Evolutionary conservation across 2,329 filamentous ascomycete genomes (phyloP), one percentile per base, ranked within the genome.

Genomic region (Teratosphaeriaceae sp.): DNA sequence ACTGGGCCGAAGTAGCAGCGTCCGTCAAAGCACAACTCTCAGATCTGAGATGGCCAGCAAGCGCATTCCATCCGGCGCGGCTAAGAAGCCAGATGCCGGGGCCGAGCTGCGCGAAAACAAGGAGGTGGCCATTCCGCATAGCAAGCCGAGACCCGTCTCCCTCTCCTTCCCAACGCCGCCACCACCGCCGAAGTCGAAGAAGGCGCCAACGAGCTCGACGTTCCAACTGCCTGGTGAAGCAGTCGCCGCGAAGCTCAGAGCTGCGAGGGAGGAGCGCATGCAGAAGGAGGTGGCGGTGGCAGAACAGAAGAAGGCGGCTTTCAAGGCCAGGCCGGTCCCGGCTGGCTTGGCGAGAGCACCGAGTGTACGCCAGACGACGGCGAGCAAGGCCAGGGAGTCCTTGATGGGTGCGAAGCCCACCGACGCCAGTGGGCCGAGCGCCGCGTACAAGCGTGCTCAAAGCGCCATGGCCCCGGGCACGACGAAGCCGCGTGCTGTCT

Each of bases 151-250:
- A 50, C 74, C 65, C 39, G 66, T 71, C 56, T 71, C 64, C 51
- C 60, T 68, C 55, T 67, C 60, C 44, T 78, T 71, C 50, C 72
- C 63, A 20, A 69, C 61, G 7, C 71, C 66, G 29, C 66, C 68
- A 5, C 66, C 68, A 12, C 67, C 67, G 13, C 56, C 64, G 7
- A 77, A 73, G 51, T 76, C 73, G 1, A 63, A 61, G 18, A 75
- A 73, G 50, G 62, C 72, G 12, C 70, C 70, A 1, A 77, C 74
- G 0, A 66, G 59, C 39, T 57, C 73, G 6, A 71, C 62, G 3
- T 78, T 78, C 52, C 63, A 69, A 36, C 64, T 78, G 0, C 73
- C 74, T 1, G 74, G 74, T 13, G 73, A 76, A 49, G 70, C 65
- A 12, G 62, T 76, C 3, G 72, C 74, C 2, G 72, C 72, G 3